Base-by-base conservation (phyloP, 768 basidiomycete genomes). In the Leccinum longicurvipes region DNA sequence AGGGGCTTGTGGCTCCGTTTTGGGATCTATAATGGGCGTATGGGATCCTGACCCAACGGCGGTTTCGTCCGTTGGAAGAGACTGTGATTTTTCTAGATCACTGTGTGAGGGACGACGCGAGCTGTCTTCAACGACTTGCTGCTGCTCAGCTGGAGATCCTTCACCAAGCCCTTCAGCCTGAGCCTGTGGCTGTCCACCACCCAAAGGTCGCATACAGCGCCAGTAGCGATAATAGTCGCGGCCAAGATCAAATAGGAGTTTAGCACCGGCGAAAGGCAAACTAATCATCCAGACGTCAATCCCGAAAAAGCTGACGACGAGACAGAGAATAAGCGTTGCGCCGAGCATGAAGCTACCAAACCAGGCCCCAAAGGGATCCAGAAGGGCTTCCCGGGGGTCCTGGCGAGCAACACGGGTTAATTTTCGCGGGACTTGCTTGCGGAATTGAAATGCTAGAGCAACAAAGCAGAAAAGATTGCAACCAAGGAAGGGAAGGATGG, bases 231-330 rank as follows among this genome's bases (percentile, higher is more conserved):
- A 82, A 61, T 80, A 73, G 65, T 86, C 84, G 82, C 83, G 81
- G 44, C 66, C 65, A 25, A 81, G 42, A 65, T 98, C 93, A 47
- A 86, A 83, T 6, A 80, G 32, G 34, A 94, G 77, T 71, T 93
- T 93, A 51, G 82, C 68, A 0, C 78, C 67, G 0, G 91, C 93
- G 47, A 92, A 92, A 0, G 95, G 92, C 11, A 92, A 78, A 4
- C 83, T 89, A 47, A 96, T 88, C 72, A 80, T 83, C 89, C 90
- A 93, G 3, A 91, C 89, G 51, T 91, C 87, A 17, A 91, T 76
- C 46, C 83, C 79, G 60, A 89, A 77, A 68, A 87, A 91, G 66
- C 86, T 89, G 57, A 87, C 83, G 5, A 85, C 83, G 51, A 96
- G 83, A 21, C 91, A 81, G 10, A 89, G 78, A n/a, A 81, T 71